Percentiles rank a stretch among this genome's conserved stretches.
These are phyloP conservation scores for Keqinozyma sinolaborantium DNA, from an alignment of 1,139 yeast species.

Conservation along the genomic window DNA sequence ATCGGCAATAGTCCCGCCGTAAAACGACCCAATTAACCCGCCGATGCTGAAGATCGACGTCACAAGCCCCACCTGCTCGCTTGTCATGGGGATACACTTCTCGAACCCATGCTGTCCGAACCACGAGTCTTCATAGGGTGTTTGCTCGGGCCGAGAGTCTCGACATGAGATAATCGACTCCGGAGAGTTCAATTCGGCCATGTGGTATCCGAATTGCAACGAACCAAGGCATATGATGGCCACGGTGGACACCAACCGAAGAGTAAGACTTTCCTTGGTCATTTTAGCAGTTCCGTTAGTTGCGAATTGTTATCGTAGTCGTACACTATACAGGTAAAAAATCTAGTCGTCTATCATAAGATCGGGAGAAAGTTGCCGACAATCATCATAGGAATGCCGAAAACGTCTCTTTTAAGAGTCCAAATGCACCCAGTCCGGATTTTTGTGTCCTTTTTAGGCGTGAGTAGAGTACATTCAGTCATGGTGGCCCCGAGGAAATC, in stretches of 20 bases:
- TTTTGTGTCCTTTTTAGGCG: conserved; percentile 46
- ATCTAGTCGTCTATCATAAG: no score
- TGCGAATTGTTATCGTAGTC: background rate
- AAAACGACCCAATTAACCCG: conserved; percentile 74
- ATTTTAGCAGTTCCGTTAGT: background rate
- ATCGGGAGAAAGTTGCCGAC: conserved; percentile 90
- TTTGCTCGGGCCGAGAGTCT: conserved; percentile 24
- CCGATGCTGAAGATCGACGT: conserved; percentile 86
- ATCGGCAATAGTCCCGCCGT: conserved; percentile 72
- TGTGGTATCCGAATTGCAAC: conserved; percentile 48
- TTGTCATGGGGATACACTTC: conserved; percentile 56
- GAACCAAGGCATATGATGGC: conserved; percentile 40
- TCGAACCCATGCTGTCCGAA: conserved; percentile 36
- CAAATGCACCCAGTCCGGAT: conserved; percentile 80
- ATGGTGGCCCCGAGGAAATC: conserved; percentile 89
- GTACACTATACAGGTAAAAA: conserved; percentile 1
- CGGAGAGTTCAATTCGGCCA: conserved; percentile 49
- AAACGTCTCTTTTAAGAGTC: conserved; percentile 72
- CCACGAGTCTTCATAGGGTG: conserved; percentile 30
- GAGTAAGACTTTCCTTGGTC: background rate
- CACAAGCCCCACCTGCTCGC: conserved; percentile 70
- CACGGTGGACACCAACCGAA: conserved; percentile 24
- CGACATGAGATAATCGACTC: conserved; percentile 39
- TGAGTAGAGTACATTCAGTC: conserved; percentile 75
- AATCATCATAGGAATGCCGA: conserved; percentile 83